Conservation (phyloP, 2,329 filamentous ascomycete species). For the Plectosphaerella sp. region DNA sequence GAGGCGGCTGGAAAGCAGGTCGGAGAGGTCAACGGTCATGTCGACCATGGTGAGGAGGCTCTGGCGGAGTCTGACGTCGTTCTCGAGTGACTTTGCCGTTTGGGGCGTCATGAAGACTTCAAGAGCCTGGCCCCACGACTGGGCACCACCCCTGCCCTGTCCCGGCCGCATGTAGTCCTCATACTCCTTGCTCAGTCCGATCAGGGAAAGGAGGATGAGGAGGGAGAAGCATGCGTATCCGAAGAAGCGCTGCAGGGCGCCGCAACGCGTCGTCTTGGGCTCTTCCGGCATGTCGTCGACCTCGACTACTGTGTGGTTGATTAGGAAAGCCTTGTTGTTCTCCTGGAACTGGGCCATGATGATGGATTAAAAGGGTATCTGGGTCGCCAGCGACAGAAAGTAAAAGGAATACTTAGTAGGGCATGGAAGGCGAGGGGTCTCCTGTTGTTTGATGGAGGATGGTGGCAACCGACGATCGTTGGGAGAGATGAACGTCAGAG, state of each 20-base stretch:
- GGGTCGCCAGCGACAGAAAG: neutral
- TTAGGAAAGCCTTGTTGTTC: neutral
- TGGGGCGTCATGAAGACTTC: slow-evolving; percentile 8
- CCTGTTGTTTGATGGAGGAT: too few species aligned
- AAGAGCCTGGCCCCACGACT: slow-evolving; percentile 10
- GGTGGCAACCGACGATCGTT: too few species aligned
- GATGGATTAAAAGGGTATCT: neutral
- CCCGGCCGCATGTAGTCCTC: neutral
- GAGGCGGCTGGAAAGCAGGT: slow-evolving; percentile 4
- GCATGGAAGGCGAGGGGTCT: neutral
- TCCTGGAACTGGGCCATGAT: neutral
- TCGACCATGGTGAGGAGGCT: slow-evolving; percentile 11
- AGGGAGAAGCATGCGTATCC: slow-evolving; percentile 4
- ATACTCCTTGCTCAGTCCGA: slow-evolving; percentile 8
- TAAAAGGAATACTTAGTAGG: neutral
- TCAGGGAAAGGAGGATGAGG: slow-evolving; percentile 9
- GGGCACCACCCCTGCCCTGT: neutral
- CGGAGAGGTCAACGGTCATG: slow-evolving; percentile 9
- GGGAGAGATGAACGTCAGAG: too few species aligned
- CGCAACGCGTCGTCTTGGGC: neutral
- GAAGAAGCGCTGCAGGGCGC: neutral
- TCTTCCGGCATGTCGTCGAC: neutral
- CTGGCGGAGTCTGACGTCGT: slow-evolving; percentile 6
- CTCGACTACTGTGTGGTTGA: neutral
- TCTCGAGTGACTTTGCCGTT: slow-evolving; percentile 7